Conservation (phyloP, 176 grass and related monocot genomes). For the Guadua angustifolia region DNA sequence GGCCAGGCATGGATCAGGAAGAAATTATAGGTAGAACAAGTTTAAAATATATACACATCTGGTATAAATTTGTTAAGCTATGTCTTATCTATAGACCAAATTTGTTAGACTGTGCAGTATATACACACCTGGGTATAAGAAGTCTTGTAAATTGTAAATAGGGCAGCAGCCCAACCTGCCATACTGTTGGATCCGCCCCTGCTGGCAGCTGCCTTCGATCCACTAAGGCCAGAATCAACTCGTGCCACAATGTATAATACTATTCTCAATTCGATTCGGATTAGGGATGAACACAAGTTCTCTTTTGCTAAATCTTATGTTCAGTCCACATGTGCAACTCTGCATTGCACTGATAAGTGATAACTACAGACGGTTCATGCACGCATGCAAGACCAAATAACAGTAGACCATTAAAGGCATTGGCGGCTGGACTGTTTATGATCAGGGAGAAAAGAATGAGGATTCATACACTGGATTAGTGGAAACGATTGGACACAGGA, state of each 20-base stretch:
- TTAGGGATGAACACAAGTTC: neutral
- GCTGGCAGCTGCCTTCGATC: neutral
- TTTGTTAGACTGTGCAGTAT: too few relatives aligned
- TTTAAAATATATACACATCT: too few relatives aligned
- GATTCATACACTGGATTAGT: conserved; percentile 4
- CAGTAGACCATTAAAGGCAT: neutral
- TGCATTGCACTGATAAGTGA: neutral
- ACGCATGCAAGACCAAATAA: conserved; percentile 4
- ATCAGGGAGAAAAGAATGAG: neutral
- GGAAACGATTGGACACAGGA: conserved; percentile 7
- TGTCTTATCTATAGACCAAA: too few relatives aligned
- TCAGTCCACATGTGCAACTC: neutral
- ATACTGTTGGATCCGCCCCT: too few relatives aligned
- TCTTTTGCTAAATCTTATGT: neutral
- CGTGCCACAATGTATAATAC: conserved; percentile 7
- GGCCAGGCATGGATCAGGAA: too few relatives aligned
- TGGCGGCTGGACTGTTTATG: neutral
- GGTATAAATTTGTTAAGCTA: too few relatives aligned
- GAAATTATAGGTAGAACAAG: too few relatives aligned
- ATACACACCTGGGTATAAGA: too few relatives aligned
- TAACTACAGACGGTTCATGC: neutral
- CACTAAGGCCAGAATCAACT: conserved; percentile 17
- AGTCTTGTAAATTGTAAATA: too few relatives aligned
- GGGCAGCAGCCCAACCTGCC: too few relatives aligned
- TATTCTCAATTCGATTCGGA: neutral